Percentiles rank a stretch among this genome's conserved stretches.
phyloP scores from a whole-genome alignment of 305 asterid genomes.

The Caryopteris hybrid region DNA sequence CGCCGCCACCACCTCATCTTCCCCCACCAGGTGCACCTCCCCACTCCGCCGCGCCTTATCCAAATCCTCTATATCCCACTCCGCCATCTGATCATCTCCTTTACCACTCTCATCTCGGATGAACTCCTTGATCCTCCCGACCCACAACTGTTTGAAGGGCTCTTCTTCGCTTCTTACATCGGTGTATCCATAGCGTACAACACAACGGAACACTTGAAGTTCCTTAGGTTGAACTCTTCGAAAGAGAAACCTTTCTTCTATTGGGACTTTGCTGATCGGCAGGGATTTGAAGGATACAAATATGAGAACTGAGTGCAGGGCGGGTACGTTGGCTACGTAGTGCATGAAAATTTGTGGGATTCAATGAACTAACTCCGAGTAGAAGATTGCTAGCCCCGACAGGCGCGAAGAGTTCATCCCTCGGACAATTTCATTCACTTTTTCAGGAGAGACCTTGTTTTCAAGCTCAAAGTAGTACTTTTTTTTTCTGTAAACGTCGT shows the following conservation, averaged over 20 bases:
- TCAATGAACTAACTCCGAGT: slow-evolving; percentile 67
- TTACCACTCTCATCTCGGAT: too few relatives aligned
- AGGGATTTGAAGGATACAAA: slow-evolving; percentile 56
- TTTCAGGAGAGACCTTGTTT: slow-evolving; percentile 40
- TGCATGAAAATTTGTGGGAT: slow-evolving; percentile 71
- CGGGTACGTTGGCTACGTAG: slow-evolving; percentile 50
- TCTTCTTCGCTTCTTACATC: slow-evolving; percentile 42
- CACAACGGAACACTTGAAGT: slow-evolving; percentile 46
- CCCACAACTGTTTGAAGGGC: slow-evolving; percentile 35
- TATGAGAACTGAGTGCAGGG: slow-evolving; percentile 52
- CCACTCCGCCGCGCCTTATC: slow-evolving; percentile 41
- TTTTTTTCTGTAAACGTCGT: slow-evolving; percentile 41
- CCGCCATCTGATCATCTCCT: neutral
- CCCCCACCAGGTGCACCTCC: slow-evolving; percentile 59
- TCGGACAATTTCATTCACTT: slow-evolving; percentile 24
- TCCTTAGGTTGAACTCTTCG: slow-evolving; percentile 44
- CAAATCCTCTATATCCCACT: slow-evolving; percentile 27
- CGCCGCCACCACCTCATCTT: slow-evolving; percentile 48
- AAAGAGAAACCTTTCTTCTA: slow-evolving; percentile 55
- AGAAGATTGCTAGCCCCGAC: slow-evolving; percentile 58
- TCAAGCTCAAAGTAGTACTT: slow-evolving; percentile 47
- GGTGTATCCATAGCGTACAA: slow-evolving; percentile 60
- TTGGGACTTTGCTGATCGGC: slow-evolving; percentile 48
- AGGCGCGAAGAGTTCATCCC: slow-evolving; percentile 26
- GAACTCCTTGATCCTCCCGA: slow-evolving; percentile 35